Evolutionary conservation across 1,139 yeast genomes (phyloP), one percentile per base, ranked within the genome.

Genomic region (Pichia sp.): DNA sequence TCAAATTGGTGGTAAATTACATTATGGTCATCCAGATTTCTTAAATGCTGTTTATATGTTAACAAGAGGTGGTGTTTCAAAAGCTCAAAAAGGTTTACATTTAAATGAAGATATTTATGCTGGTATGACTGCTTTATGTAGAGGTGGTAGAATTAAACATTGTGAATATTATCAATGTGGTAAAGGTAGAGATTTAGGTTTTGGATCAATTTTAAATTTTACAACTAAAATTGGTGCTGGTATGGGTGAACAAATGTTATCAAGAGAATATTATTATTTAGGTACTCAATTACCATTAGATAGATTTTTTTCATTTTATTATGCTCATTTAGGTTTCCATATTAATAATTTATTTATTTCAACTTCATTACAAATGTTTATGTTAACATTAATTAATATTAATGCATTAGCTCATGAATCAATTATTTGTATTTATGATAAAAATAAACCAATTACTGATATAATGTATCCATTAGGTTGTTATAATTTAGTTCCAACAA

Each of bases 221-320:
- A 92, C 97, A 36, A 92, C 98, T 53, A 92, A 92, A 78, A 92
- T 92, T 82, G 98, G 98, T 77, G 96, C 97, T 64, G 98, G 98
- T 86, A 92, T 92, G 98, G 98, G 98, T 73, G 98, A 92, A 73
- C 98, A 92, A 73, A 90, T 92, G 94, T 76, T 92, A 66, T 89
- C 97, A 51, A 86, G 98, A 75, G 98, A 92, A 72, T 92, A 92
- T 74, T 92, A 90, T 73, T 92, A 92, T 71, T 76, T 92, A 68
- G 96, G 97, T 61, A 92, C 98, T 54, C 98, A 92, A 71, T 79
- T 92, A 62, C 98, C 97, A 51, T 75, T 92, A 61, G 98, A 92
- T 69, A 86, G 98, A 70, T 92, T 92, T 83, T 78, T 92, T 66
- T 88, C 97, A 25, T 92, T 92, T 80, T 92, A 86, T 77, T 92